Evolutionary conservation across 1,139 yeast species (phyloP), one percentile per base, ranked within the genome.

Genomic region (Yamadazyma membranifaciens): DNA sequence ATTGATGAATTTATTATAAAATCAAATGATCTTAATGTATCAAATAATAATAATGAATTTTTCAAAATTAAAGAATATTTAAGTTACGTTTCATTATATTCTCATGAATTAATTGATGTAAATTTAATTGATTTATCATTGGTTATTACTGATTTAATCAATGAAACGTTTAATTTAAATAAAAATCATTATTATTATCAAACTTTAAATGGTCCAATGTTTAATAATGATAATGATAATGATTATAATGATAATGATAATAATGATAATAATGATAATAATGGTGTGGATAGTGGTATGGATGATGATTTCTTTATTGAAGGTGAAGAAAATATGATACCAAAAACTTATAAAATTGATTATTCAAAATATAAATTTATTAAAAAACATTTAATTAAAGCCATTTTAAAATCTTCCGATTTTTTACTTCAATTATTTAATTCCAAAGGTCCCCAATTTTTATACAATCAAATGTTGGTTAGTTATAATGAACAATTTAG

Each of bases 1-100:
- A 65, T 81, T 41, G 80, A 76, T 43, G 84, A 81, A 49, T 81
- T 61, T 47, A 54, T 71, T 35, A 48, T 67, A 10, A 47, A 54
- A 29, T 57, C 66, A 30, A 46, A 55, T 12, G 76, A 71, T 42
- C 65, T 66, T 45, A 57, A 56, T 43, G 54, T 65, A 28, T 47
- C 54, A 12, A 43, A 33, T 20, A 39, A 45, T n/a, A 43, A 46
- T 20, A 47, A 52, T 36, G 75, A 71, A 46, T 56, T 69, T 49
- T 64, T 63, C 51, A 63, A 62, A 43, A 55, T 66, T 42, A 71
- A 71, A 46, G 69, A 67, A 46, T 70, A 55, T 44, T 51, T 69
- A 34, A 55, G 67, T 39, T 68, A 70, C 45, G 55, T 63, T 28
- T 54, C 71, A 13, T 62, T 69, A 42, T 70, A 65, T 45, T 60